Percentiles rank a stretch among this genome's conserved stretches.
phyloP scores from a whole-genome alignment of 306 rosid genomes.

The Quillaja saponaria region DNA sequence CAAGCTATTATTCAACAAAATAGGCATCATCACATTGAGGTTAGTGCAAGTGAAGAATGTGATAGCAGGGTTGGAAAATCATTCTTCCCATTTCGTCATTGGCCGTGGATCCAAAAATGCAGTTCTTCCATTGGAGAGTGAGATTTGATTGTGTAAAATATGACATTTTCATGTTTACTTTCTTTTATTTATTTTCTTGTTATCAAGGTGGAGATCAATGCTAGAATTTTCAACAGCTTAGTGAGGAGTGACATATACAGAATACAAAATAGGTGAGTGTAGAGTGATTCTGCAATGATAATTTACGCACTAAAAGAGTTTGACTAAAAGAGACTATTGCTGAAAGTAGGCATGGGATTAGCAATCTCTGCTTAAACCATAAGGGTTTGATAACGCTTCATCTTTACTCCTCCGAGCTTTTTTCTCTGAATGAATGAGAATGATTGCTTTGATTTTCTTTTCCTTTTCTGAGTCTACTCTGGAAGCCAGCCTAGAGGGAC shows the following conservation, averaged over 20 bases:
- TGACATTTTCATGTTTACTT: neutral
- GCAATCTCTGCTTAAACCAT: slow-evolving; percentile 42
- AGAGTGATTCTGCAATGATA: slow-evolving; percentile 31
- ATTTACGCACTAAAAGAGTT: slow-evolving; percentile 15
- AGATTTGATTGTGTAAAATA: slow-evolving; percentile 30
- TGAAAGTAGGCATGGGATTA: slow-evolving; percentile 28
- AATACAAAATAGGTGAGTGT: slow-evolving; percentile 11
- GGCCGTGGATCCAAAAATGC: slow-evolving; percentile 47
- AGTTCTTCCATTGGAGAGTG: slow-evolving; percentile 47
- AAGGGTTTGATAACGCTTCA: slow-evolving; percentile 23
- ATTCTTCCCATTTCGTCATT: slow-evolving; percentile 60
- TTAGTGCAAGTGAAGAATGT: slow-evolving; percentile 44
- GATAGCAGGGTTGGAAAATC: slow-evolving; percentile 48
- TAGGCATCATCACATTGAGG: slow-evolving; percentile 28
- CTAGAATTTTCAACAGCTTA: neutral
- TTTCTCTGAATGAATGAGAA: slow-evolving; percentile 43
- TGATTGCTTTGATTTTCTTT: slow-evolving; percentile 34
- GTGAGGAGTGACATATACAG: slow-evolving; percentile 2
- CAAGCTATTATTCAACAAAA: slow-evolving; percentile 38
- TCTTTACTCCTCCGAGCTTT: slow-evolving; percentile 20
- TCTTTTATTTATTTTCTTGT: neutral
- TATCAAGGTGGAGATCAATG: slow-evolving; percentile 24
- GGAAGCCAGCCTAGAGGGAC: slow-evolving; percentile 33
- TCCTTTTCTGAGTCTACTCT: too few species aligned
- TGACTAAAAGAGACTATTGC: slow-evolving; percentile 25